Percentiles rank a stretch among this genome's conserved stretches.
Evolutionary conservation across 345 rosid genomes (phyloP).

Genomic region (Xanthoceras sorbifolium): DNA sequence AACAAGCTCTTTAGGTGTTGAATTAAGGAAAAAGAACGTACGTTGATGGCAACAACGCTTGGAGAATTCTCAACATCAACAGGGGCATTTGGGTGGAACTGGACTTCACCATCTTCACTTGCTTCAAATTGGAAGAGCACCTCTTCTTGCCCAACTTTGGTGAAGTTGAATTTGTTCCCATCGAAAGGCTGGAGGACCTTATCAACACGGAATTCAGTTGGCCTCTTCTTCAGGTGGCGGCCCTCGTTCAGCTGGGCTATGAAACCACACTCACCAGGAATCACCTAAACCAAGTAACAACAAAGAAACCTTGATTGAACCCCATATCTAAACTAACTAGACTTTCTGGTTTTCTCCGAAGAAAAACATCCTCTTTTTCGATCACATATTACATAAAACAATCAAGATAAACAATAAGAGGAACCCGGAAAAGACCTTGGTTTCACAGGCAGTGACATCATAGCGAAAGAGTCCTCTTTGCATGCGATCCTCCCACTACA

Average conservation of each 20-base stretch:
- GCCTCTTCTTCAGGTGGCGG: constrained; percentile 97
- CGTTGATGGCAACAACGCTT: constrained; percentile 92
- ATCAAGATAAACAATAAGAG: not conserved
- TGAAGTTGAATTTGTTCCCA: constrained; percentile 87
- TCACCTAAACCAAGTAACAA: constrained; percentile 52
- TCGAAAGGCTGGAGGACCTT: constrained; percentile 94
- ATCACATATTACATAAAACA: not conserved
- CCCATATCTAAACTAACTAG: not conserved
- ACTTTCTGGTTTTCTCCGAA: too few species aligned
- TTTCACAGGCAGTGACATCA: constrained; percentile 93
- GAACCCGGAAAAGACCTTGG: constrained; percentile 55
- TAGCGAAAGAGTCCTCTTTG: constrained; percentile 93
- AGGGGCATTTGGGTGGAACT: constrained; percentile 65
- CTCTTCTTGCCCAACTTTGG: constrained; percentile 95
- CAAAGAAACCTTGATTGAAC: constrained; percentile 10
- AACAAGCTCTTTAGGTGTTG: not conserved
- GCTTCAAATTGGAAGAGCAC: constrained; percentile 91
- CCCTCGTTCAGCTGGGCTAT: constrained; percentile 95
- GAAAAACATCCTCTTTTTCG: not conserved
- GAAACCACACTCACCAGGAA: constrained; percentile 82
- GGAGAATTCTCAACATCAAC: constrained; percentile 71
- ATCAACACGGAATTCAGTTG: constrained; percentile 90
- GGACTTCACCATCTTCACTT: constrained; percentile 64
- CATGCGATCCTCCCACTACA: constrained; percentile 93
- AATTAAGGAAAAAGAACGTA: constrained; percentile 26